Evolutionary conservation across 352 stramenopile species (phyloP).

Genomic region (Phytophthora niederhauseri): DNA sequence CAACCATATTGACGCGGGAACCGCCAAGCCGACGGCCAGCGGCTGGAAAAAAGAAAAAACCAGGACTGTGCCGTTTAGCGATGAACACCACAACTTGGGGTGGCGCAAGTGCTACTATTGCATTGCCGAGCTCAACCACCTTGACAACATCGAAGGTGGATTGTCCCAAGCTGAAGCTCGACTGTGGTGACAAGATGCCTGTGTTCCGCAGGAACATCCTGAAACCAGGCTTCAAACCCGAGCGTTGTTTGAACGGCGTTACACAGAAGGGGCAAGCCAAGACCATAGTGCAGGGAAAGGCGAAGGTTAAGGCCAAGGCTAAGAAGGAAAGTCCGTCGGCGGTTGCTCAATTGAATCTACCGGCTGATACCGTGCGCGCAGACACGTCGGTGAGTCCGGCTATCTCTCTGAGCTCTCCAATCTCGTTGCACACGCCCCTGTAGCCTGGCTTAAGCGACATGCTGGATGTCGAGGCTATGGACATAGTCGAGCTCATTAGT

Average conservation of each 20-base stretch:
- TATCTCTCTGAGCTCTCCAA: not conserved
- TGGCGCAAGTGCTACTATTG: slow-evolving; percentile 1
- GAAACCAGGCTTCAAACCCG: not conserved
- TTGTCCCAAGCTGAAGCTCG: not conserved
- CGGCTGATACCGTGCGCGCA: not conserved
- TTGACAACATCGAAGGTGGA: slow-evolving; percentile 9
- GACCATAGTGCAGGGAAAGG: not conserved
- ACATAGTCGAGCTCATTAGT: not conserved
- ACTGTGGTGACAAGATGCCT: not conserved
- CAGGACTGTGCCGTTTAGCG: not conserved
- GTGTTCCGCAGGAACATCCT: not conserved
- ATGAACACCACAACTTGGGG: slow-evolving; percentile 3
- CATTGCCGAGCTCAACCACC: not conserved
- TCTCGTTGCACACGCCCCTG: not conserved
- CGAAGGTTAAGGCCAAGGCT: not conserved
- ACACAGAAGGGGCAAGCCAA: not conserved
- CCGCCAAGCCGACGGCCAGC: not conserved
- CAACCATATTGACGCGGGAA: slow-evolving; percentile 3
- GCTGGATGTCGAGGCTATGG: not conserved
- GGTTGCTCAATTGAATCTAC: not conserved
- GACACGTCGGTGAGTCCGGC: not conserved
- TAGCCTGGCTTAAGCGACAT: not conserved
- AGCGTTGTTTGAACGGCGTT: not conserved
- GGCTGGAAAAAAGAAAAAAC: not conserved
- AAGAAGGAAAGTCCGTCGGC: not conserved